Evolutionary conservation across 2,329 filamentous ascomycete genomes (phyloP), one percentile per base, ranked within the genome.

Genomic region (Penicillium sp.): DNA sequence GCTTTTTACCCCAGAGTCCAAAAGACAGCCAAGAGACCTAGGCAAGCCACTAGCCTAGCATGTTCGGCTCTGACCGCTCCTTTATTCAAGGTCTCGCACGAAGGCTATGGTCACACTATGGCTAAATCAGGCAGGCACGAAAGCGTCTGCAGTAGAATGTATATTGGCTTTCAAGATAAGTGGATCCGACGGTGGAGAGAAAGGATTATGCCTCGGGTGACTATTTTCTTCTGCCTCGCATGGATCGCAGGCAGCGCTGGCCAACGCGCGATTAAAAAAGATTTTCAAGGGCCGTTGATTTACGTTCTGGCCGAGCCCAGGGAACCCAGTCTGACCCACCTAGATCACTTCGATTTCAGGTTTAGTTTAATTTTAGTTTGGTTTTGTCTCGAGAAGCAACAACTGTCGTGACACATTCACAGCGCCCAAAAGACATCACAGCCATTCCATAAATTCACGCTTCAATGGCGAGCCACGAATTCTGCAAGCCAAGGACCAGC

Each of bases 141-240:
- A 53, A 30, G 36, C 30, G 23, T 32, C 34, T 47, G 47, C 46
- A 53, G 39, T 29, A 29, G 5, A 37, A 20, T 21, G 34, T 37
- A 55, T 49, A 56, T 54, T 55, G 41, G 24, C 20, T 21, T 40
- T 39, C 23, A 24, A 30, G 23, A 23, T 13, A 30, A 51, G 55
- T 58, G 55, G 55, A 58, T 33, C 37, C 44, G 7, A 42, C 13
- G 27, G 55, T 52, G 55, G 55, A 36, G 52, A 54, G 21, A 15
- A 40, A 13, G 20, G 30, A n/a, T 29, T 50, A 36, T 51, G 51
- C 53, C 52, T 58, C 50, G 55, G 55, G 36, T 48, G 36, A 24
- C 39, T 42, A 12, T 17, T 40, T 12, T 24, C 8, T 36, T 13
- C 20, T 40, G 21, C 7, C 23, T 40, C 21, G n/a, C n/a, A 13